phyloP scores from a whole-genome alignment of 768 basidiomycete species.

The Xerocomus brunneocitrinus region DNA sequence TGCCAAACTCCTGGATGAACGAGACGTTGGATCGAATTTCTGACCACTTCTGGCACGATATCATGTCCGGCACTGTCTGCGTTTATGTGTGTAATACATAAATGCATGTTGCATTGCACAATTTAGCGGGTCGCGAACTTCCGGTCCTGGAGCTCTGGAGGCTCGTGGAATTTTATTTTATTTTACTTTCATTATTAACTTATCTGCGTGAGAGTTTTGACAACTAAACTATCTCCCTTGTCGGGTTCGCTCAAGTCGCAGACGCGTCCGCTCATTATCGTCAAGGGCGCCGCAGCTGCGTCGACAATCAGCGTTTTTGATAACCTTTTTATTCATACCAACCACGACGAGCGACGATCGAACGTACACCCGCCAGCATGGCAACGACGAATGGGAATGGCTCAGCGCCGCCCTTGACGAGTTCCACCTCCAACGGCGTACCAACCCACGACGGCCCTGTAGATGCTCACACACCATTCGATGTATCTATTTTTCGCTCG shows the following conservation, averaged over 20 bases:
- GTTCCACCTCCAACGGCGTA: slow-evolving; percentile 27
- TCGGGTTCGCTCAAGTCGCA: not conserved
- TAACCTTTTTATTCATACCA: not conserved
- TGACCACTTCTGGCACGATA: no score
- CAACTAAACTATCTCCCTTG: not conserved
- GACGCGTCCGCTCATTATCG: slow-evolving; percentile 26
- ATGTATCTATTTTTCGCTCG: slow-evolving; percentile 61
- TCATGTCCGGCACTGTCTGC: no score
- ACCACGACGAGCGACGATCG: slow-evolving; percentile 16
- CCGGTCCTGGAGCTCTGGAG: no score
- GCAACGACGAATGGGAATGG: slow-evolving; percentile 22
- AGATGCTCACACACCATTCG: slow-evolving; percentile 48
- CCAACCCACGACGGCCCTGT: slow-evolving; percentile 28
- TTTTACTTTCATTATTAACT: slow-evolving; percentile 1
- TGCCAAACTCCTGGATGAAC: no score
- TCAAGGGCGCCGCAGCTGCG: slow-evolving; percentile 12
- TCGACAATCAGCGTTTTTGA: slow-evolving; percentile 4
- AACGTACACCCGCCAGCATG: slow-evolving; percentile 7
- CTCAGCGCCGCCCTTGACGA: slow-evolving; percentile 26
- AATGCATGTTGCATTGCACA: no score
- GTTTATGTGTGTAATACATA: no score
- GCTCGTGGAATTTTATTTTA: no score
- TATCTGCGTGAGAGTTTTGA: slow-evolving; percentile 20
- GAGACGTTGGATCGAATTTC: no score
- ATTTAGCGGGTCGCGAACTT: no score